Percentiles rank a stretch among this genome's conserved stretches.
phyloP scores from a whole-genome alignment of 2,329 filamentous ascomycete species.

The Endoconidiophora laricicola region DNA sequence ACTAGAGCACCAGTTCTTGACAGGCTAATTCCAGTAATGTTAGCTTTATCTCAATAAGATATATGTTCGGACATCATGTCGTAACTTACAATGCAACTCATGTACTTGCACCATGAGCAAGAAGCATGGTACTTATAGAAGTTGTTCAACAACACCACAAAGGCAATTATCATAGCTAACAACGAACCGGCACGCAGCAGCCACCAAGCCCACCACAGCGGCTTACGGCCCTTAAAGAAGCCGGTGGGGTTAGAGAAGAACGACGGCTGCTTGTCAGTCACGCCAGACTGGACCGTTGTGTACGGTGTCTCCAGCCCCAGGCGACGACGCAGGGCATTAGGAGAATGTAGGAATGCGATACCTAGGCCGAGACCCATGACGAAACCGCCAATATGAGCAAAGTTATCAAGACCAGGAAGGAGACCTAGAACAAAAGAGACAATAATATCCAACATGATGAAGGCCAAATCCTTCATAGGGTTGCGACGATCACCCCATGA shows the following conservation, averaged over 20 bases:
- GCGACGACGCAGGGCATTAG: constrained; percentile 57
- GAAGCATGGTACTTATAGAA: constrained; percentile 67
- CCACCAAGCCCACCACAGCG: constrained; percentile 98
- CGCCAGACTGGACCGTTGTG: constrained; percentile 42
- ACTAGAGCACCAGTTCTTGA: constrained; percentile 51
- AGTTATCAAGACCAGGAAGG: constrained; percentile 87
- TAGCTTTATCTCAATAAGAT: constrained; percentile 13
- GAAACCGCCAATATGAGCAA: constrained; percentile 92
- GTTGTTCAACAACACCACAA: constrained; percentile 75
- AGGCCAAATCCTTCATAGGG: constrained; percentile 71
- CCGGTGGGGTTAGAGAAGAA: constrained; percentile 48
- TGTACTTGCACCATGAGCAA: constrained; percentile 87
- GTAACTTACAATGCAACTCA: constrained; percentile 73
- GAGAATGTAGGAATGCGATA: constrained; percentile 75
- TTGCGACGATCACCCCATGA: constrained; percentile 68
- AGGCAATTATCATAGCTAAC: constrained; percentile 65
- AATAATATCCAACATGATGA: constrained; percentile 68
- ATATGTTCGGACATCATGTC: background rate
- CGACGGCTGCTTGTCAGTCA: constrained; percentile 32
- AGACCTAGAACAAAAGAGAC: constrained; percentile 88
- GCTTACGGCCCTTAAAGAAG: constrained; percentile 86
- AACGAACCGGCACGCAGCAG: constrained; percentile 63
- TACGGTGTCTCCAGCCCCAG: constrained; percentile 60
- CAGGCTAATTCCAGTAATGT: constrained; percentile 27
- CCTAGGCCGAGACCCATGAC: constrained; percentile 80